Base-by-base conservation (phyloP, 139 green algal genomes). In the Pleodorina starrii region DNA sequence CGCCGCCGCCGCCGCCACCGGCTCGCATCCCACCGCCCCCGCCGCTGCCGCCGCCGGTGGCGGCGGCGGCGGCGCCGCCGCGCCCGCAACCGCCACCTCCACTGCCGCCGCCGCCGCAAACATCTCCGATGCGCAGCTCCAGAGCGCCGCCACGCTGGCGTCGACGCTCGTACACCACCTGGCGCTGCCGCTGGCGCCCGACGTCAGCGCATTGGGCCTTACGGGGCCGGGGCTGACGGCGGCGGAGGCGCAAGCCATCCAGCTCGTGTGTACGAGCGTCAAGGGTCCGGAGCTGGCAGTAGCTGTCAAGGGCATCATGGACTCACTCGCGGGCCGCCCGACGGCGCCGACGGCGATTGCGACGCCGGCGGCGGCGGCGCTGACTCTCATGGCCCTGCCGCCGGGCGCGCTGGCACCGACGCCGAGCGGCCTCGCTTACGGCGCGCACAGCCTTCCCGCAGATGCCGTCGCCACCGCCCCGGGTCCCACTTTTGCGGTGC, bases 171-270 rank as follows among this genome's bases (percentile, higher is more conserved):
- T 77, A 46, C 29, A 63, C 5, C 27, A 63, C 43, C 63, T 87
- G 44, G 81, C 81, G 42, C 14, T 76, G n/a, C 63, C 81, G 42
- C 63, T 87, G 42, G 59, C 32, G 23, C 60, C 81, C 21, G 81
- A 87, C 81, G 81, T 87, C 32, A 36, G 21, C 36, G 81, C 42
- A 42, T 29, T 87, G 29, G 40, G 60, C 16, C 81, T 87, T 73
- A 77, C 42, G 42, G 81, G 81, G 6, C 81, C 81, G n/a, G 81
- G 81, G 29, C 63, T 87, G 59, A 42, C 81, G 60, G 59, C 81
- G 32, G 57, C 81, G 40, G 81, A 87, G 81, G 81, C 81, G 43
- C 81, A 87, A n/a, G 81, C 81, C 19, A 87, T 87, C 57, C 81
- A 87, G 42, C 81, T 87, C 5, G 81, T 87, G n/a, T 77, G 60